Evolutionary conservation across 2,329 filamentous ascomycete genomes (phyloP).

Genomic region (Talaromyces islandicus): DNA sequence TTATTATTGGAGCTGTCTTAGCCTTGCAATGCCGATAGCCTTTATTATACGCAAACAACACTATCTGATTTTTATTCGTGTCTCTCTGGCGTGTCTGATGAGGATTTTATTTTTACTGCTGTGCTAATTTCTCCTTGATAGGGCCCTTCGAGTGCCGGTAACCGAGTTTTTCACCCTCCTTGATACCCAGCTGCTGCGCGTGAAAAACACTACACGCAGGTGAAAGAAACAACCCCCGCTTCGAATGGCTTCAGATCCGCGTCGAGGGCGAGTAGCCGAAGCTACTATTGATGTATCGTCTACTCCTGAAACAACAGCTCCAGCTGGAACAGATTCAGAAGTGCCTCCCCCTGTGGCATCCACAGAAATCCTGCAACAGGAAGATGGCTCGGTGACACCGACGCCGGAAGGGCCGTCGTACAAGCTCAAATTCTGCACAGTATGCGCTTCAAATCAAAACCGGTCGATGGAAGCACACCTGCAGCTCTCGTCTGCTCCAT

Average conservation of each 20-base stretch:
- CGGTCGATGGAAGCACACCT: conserved; percentile 99
- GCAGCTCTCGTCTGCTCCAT: conserved; percentile 75
- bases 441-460: conserved; percentile 98
- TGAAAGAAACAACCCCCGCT: conserved; percentile 12
- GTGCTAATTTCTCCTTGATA: conserved; percentile 2
- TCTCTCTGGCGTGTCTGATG: conserved; percentile 13
- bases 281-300: conserved; percentile 26
- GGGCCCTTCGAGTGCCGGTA: conserved; percentile 27
- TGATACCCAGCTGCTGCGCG: conserved; percentile 18
- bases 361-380: conserved; percentile 12
- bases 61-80: background rate
- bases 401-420: conserved; percentile 44
- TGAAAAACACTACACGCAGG: conserved; percentile 4
- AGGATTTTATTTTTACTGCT: background rate
- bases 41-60: conserved; percentile 44
- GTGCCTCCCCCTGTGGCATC: conserved; percentile 8
- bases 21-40: conserved; percentile 54
- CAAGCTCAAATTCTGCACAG: conserved; percentile 94
- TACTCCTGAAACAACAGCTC: conserved; percentile 24
- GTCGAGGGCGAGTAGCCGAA: conserved; percentile 43
- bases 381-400: conserved; percentile 9
- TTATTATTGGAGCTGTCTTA: conserved; percentile 76
- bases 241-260: conserved; percentile 46
- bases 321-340: conserved; percentile 18
- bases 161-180: conserved; percentile 29